Conservation (phyloP, 306 rosid species). For the Castanopsis chinensis region DNA sequence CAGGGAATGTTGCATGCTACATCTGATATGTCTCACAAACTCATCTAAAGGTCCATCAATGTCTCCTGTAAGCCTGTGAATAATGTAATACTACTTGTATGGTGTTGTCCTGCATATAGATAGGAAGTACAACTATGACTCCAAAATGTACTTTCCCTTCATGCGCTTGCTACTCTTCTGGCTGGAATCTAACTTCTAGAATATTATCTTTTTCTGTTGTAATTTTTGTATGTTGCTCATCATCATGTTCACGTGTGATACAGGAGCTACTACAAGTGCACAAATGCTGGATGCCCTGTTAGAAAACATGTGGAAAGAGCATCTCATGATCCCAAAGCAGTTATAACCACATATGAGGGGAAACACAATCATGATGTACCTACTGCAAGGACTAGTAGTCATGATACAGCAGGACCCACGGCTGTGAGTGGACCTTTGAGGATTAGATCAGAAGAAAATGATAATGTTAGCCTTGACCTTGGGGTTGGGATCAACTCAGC, state of each 20-base stretch:
- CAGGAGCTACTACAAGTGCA: constrained; percentile 99
- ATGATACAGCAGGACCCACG: constrained; percentile 61
- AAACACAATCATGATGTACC: constrained; percentile 97
- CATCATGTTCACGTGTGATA: constrained; percentile 18
- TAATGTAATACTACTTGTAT: not conserved
- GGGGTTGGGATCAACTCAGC: constrained; percentile 75
- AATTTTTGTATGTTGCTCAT: constrained; percentile 20
- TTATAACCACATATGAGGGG: constrained; percentile 93
- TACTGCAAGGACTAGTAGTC: constrained; percentile 76
- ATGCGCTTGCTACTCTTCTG: not conserved
- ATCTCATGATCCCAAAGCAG: constrained; percentile 96
- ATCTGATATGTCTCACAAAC: not conserved
- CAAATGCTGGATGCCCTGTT: constrained; percentile 93
- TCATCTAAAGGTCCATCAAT: not conserved
- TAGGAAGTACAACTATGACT: not conserved
- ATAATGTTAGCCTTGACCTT: constrained; percentile 87
- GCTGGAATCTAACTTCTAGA: not conserved
- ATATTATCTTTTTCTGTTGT: constrained; percentile 9
- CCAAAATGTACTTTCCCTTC: not conserved
- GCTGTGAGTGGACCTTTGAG: constrained; percentile 37
- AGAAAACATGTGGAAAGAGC: constrained; percentile 98
- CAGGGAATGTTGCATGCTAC: not conserved
- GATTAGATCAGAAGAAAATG: constrained; percentile 66
- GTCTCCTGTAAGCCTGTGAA: not conserved
- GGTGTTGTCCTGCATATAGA: not conserved